phyloP scores from a whole-genome alignment of 768 basidiomycete genomes.

The Tubosaeta sp. region DNA sequence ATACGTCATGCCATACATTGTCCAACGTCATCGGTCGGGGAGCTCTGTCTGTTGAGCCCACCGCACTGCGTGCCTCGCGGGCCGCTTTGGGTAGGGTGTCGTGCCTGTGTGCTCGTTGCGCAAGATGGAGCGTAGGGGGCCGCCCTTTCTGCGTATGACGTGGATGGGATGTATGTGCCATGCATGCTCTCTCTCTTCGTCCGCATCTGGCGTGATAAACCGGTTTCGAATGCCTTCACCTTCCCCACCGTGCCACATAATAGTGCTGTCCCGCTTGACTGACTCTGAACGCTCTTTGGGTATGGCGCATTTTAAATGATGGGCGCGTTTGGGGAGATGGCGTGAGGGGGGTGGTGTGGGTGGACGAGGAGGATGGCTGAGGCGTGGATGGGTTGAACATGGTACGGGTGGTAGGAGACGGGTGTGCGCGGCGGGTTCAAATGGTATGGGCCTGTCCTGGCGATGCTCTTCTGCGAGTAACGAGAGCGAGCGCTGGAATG shows the following conservation, averaged over 20 bases:
- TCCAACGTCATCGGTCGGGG: neutral
- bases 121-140: constrained; percentile 11
- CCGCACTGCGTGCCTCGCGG: neutral
- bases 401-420: neutral
- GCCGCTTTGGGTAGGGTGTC: constrained; percentile 7
- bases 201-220: constrained; percentile 7
- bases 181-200: neutral
- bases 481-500: neutral
- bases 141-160: neutral
- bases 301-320: neutral
- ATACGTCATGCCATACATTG: neutral
- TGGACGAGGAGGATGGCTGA: neutral
- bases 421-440: neutral
- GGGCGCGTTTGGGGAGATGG: neutral
- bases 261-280: neutral
- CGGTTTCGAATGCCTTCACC: neutral
- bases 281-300: neutral
- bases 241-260: neutral
- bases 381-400: neutral
- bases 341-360: neutral
- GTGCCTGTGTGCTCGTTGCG: constrained; percentile 8
- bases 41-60: constrained; percentile 1
- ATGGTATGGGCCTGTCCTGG: neutral
- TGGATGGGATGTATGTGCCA: neutral
- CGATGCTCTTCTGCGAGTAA: neutral